Evolutionary conservation across 805 yeast species (phyloP), one percentile per base, ranked within the genome.

Genomic region (Saccharomyces kudriavzevii): DNA sequence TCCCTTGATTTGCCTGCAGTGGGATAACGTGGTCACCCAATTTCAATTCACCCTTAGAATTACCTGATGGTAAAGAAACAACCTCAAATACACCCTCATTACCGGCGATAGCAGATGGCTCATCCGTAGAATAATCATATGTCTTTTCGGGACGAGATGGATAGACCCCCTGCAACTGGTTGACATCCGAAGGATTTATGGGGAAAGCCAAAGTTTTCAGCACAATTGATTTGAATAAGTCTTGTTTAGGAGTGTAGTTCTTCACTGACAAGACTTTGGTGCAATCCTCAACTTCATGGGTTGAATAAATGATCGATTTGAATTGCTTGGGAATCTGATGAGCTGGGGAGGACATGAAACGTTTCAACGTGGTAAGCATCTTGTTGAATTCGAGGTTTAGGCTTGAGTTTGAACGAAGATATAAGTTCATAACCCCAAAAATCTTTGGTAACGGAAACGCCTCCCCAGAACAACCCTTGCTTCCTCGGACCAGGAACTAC

Each of bases 1-100:
- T 92, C 29, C 99, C 99, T 55, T 84, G 84, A 60, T 87, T 85
- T 11, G 89, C 85, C 45, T 73, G 73, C 10, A 80, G 64, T 10
- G 98, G 97, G 47, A 92, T 79, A 40, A 84, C 89, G 91, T 96
- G 89, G 68, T 94, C 98, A 48, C 96, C 97, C 1, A 73, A 71
- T 47, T 74, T 60, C 50, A 87, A 73, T 3, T 59, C 55, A 22
- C 60, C 57, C 1, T 53, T 55, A 9, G 82, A 87, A 14, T 70
- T 62, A 9, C 76, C 59, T 2, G 28, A 29, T 22, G 96, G 96
- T 9, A 80, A 79, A 52, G 83, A 81, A n/a, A 87, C 65, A n/a
- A 92, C 84, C 66, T 89, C 86, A 66, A 88, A 91, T 10, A 89
- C 78, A 24, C 97, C 98, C 71, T 92, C 99, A 67, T 94, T 94